Evolutionary conservation across 768 basidiomycete genomes (phyloP).

Genomic region (Hypholoma fasciculare): DNA sequence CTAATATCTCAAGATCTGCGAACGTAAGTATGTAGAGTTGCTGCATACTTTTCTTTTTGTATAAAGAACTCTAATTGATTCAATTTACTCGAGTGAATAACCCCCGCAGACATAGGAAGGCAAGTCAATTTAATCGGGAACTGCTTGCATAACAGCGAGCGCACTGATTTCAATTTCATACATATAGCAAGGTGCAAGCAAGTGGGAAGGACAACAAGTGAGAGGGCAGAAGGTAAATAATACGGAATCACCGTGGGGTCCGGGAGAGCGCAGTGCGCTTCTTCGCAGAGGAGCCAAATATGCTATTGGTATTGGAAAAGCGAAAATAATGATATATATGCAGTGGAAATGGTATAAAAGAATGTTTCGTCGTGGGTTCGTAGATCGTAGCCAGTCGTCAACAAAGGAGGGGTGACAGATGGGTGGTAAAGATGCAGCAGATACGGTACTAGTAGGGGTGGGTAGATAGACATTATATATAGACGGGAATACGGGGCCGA

Average conservation of each 20-base stretch:
- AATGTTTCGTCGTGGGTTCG: neutral
- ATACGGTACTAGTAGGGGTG: neutral
- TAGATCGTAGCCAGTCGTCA: neutral
- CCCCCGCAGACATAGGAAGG: no score
- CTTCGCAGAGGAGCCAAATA: no score
- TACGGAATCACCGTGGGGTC: no score
- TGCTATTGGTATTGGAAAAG: neutral
- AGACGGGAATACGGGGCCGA: neutral
- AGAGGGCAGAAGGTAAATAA: neutral
- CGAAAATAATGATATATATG: neutral
- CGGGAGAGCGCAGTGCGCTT: neutral
- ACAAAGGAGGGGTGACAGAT: neutral
- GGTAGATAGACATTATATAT: neutral
- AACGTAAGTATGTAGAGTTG: no score
- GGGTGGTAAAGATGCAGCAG: neutral
- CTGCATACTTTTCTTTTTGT: no score
- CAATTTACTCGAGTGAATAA: no score
- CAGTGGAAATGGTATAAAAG: neutral
- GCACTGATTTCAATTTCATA: neutral
- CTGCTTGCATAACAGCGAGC: no score
- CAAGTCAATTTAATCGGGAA: no score
- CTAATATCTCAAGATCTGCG: no score
- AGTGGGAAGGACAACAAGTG: neutral
- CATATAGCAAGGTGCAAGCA: neutral
- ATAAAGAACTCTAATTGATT: no score